phyloP scores from a whole-genome alignment of 371 early-diverging fungal genomes.

The Batkoa obscura region DNA sequence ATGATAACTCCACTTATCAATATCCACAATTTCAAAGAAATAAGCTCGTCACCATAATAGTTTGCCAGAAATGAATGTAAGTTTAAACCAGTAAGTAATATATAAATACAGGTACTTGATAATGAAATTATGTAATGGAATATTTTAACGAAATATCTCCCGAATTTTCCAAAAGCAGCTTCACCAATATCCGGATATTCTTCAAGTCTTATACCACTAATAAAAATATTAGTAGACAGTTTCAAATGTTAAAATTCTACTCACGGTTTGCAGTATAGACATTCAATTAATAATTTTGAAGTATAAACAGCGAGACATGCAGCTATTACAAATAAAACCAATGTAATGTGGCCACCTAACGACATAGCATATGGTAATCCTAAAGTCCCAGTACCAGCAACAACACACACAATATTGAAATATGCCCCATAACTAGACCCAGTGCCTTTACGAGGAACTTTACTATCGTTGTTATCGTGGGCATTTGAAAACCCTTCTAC shows the following conservation, averaged over 20 bases:
- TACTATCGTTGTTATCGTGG: too few species aligned
- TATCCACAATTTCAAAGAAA: conserved; percentile 25
- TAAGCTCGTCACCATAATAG: conserved; percentile 6
- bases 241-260: too few species aligned
- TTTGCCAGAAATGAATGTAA: conserved; percentile 27
- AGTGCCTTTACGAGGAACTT: background rate
- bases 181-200: conserved; percentile 27
- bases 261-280: conserved; percentile 41
- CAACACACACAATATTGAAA: conserved; percentile 51
- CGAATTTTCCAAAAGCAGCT: conserved; percentile 40
- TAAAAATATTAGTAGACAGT: conserved; percentile 19
- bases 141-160: conserved; percentile 32
- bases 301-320: conserved; percentile 51
- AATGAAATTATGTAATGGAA: conserved; percentile 45
- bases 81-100: conserved; percentile 51
- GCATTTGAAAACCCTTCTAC: too few species aligned
- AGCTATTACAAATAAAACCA: conserved; percentile 50
- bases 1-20: conserved; percentile 37
- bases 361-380: conserved; percentile 69
- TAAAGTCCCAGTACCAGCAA: conserved; percentile 70
- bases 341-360: conserved; percentile 67
- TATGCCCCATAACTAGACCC: conserved; percentile 22
- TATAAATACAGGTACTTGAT: conserved; percentile 56
- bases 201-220: conserved; percentile 9
- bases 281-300: conserved; percentile 43